Percentiles rank a stretch among this genome's conserved stretches.
Conservation (phyloP, 2,329 filamentous ascomycete genomes). For the Spiromastix sp. region DNA sequence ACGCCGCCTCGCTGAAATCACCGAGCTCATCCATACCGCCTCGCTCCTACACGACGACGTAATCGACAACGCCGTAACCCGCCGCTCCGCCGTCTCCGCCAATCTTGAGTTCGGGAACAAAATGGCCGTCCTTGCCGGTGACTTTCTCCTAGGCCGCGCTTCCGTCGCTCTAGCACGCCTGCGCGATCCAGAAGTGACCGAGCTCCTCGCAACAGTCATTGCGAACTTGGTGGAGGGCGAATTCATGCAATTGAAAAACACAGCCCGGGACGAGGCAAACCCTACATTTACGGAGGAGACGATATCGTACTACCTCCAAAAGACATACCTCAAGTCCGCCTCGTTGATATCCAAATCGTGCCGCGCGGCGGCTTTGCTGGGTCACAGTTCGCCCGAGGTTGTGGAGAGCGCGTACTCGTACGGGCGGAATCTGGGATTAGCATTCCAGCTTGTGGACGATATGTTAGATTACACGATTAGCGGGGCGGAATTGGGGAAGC, state of each 20-base stretch:
- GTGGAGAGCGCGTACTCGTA: conserved; percentile 89
- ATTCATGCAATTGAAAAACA: conserved; percentile 99
- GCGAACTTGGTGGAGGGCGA: conserved; percentile 96
- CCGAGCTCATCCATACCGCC: conserved; percentile 93
- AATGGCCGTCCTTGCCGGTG: conserved; percentile 96
- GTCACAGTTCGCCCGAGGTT: conserved; percentile 62
- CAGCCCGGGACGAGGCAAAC: conserved; percentile 72
- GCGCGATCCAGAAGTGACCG: conserved; percentile 85
- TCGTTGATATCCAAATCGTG: conserved; percentile 95
- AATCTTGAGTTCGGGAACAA: conserved; percentile 98
- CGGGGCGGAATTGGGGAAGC: conserved; percentile 80
- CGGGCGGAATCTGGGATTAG: conserved; percentile 84
- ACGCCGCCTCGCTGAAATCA: conserved; percentile 86
- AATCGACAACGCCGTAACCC: conserved; percentile 80
- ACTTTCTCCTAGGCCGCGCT: conserved; percentile 85
- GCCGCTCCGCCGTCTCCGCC: conserved; percentile 74
- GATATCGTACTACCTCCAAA: conserved; percentile 87
- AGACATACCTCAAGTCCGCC: conserved; percentile 96
- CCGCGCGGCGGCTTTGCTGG: conserved; percentile 76
- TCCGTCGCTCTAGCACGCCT: conserved; percentile 87
- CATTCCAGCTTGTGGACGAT: conserved; percentile 96
- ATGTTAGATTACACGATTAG: conserved; percentile 93
- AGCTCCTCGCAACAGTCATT: conserved; percentile 90
- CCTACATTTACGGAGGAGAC: conserved; percentile 82
- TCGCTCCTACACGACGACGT: conserved; percentile 97